phyloP scores from a whole-genome alignment of 2,329 filamentous ascomycete species.

The Clarireedia paspali region DNA sequence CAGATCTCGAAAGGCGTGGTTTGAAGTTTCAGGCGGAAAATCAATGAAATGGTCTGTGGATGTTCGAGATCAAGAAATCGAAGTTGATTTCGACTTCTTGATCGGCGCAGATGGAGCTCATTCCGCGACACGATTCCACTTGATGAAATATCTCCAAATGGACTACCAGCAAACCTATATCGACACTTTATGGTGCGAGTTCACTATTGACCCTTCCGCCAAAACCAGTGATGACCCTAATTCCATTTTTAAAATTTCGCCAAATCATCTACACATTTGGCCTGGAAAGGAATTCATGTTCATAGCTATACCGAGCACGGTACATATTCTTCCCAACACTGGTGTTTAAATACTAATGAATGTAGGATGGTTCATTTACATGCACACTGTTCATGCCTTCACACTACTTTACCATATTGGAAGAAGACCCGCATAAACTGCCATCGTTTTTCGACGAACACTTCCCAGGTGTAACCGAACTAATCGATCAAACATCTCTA shows the following conservation, averaged over 20 bases:
- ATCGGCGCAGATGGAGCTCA: constrained; percentile 94
- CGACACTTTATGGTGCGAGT: constrained; percentile 96
- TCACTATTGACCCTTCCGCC: constrained; percentile 51
- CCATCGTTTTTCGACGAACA: constrained; percentile 70
- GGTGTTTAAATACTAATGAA: constrained; percentile 8
- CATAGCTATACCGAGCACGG: constrained; percentile 74
- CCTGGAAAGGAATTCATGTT: constrained; percentile 94
- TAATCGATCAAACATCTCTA: constrained; percentile 62
- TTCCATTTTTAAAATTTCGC: constrained; percentile 67
- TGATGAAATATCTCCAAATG: constrained; percentile 93
- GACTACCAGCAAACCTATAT: constrained; percentile 93
- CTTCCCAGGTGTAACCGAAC: constrained; percentile 76
- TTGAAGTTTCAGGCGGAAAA: constrained; percentile 51
- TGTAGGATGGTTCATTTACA: constrained; percentile 82
- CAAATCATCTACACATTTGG: constrained; percentile 96
- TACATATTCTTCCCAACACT: constrained; percentile 1
- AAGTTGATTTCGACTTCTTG: constrained; percentile 83
- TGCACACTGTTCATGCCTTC: constrained; percentile 87
- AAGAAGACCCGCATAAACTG: constrained; percentile 51
- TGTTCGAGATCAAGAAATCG: constrained; percentile 51
- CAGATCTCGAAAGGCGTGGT: constrained; percentile 71
- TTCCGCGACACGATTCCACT: constrained; percentile 79
- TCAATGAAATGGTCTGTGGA: constrained; percentile 14
- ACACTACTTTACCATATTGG: constrained; percentile 59
- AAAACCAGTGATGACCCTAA: constrained; percentile 26